phyloP scores from a whole-genome alignment of 1,284 basidiomycete genomes.

The Cutaneotrichosporon cavernicola region DNA sequence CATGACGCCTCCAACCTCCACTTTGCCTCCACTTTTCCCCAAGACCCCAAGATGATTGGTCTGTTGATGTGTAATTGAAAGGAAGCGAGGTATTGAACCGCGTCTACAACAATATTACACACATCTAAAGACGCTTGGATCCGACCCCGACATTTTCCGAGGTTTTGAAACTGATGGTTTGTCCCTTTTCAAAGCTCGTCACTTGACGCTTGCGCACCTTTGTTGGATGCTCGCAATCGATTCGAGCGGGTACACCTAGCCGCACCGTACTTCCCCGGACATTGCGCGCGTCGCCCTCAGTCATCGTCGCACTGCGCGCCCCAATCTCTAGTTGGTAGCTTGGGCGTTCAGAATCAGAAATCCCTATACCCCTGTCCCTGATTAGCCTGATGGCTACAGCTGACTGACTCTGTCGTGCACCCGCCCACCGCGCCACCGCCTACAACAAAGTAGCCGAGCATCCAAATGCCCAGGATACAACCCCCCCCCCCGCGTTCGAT shows the following conservation, averaged over 20 bases:
- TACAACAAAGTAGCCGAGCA: constrained; percentile 1
- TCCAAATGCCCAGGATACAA: too few relatives aligned
- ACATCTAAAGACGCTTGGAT: background rate
- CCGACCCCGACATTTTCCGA: background rate
- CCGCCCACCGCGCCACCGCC: background rate
- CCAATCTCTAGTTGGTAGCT: background rate
- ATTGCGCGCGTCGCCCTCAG: background rate
- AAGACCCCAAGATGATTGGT: background rate
- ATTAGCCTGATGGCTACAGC: too few relatives aligned
- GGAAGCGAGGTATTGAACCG: background rate
- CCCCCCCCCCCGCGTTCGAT: background rate
- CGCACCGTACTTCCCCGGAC: constrained; percentile 1
- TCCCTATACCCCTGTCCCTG: background rate
- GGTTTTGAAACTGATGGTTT: background rate
- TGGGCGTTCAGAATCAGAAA: background rate
- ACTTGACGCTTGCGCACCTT: background rate
- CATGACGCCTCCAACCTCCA: background rate
- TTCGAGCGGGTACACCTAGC: background rate
- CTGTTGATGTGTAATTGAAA: background rate
- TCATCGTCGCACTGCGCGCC: background rate
- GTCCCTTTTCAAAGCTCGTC: background rate
- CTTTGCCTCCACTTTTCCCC: background rate
- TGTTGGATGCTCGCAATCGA: too few relatives aligned
- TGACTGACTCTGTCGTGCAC: too few relatives aligned
- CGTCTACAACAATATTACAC: background rate